A percentile compares a stretch with the other conserved stretches of the same genome.
phyloP scores from a whole-genome alignment of 805 yeast species.

The Zygotorulaspora chibaensis region DNA sequence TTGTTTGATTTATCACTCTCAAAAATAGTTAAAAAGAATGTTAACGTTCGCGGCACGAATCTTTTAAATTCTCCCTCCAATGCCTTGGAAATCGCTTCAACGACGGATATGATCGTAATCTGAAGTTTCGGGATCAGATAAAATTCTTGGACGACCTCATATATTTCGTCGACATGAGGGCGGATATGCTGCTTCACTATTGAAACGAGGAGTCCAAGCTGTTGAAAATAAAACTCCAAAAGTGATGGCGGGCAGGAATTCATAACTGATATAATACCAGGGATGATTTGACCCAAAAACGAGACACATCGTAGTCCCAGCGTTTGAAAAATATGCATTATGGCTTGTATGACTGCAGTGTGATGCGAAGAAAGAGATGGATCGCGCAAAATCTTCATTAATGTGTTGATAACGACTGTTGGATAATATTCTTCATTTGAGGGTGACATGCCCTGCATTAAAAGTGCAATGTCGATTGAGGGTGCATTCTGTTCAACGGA shows the following conservation, averaged over 20 bases:
- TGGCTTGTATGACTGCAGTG: conserved; percentile 88
- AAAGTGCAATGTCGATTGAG: conserved; percentile 79
- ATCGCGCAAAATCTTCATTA: conserved; percentile 81
- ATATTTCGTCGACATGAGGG: conserved; percentile 72
- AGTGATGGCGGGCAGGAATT: conserved; percentile 71
- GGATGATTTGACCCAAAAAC: conserved; percentile 82
- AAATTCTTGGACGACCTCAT: conserved; percentile 69
- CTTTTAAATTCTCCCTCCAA: conserved; percentile 89
- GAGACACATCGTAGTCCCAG: conserved; percentile 85
- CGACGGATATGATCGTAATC: conserved; percentile 69
- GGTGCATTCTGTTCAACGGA: conserved; percentile 78
- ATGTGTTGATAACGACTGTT: conserved; percentile 83
- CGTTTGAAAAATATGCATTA: conserved; percentile 84
- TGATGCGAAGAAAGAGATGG: conserved; percentile 82
- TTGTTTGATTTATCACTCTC: conserved; percentile 66
- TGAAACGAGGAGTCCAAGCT: conserved; percentile 68
- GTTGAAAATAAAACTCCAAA: conserved; percentile 86
- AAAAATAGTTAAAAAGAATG: conserved; percentile 68
- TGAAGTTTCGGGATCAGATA: conserved; percentile 63
- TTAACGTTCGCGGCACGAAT: conserved; percentile 72
- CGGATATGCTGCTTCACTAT: conserved; percentile 89
- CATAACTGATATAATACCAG: conserved; percentile 84
- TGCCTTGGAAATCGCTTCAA: conserved; percentile 81
- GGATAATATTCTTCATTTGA: conserved; percentile 91
- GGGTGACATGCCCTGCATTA: conserved; percentile 94